Conservation (phyloP, 768 basidiomycete genomes). For the Lactarius quietus region DNA sequence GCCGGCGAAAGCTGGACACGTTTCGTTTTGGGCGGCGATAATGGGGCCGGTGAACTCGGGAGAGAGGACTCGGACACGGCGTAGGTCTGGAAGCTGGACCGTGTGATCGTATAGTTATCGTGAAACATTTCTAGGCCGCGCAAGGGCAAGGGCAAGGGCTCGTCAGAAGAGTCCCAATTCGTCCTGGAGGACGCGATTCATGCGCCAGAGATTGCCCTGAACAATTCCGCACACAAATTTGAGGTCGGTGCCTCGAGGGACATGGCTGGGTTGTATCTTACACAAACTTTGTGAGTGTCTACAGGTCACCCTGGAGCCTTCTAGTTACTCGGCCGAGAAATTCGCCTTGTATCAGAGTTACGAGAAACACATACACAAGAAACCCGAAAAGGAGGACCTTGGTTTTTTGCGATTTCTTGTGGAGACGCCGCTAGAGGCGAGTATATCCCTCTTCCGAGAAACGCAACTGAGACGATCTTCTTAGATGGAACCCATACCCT, state of each 20-base stretch:
- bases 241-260: slow-evolving; percentile 42
- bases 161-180: slow-evolving; percentile 31
- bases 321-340: slow-evolving; percentile 77
- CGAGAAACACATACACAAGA: slow-evolving; percentile 75
- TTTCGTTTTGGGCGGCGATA: slow-evolving; percentile 49
- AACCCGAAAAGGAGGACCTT: slow-evolving; percentile 45
- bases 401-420: slow-evolving; percentile 77
- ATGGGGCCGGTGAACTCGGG: slow-evolving; percentile 17
- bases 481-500: slow-evolving; percentile 61
- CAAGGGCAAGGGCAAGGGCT: slow-evolving; percentile 3
- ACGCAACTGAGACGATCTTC: background rate
- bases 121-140: background rate
- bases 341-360: slow-evolving; percentile 74
- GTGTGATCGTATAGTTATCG: background rate
- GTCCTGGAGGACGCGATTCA: slow-evolving; percentile 51
- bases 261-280: background rate
- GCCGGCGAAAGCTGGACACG: slow-evolving; percentile 66
- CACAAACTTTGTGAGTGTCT: background rate
- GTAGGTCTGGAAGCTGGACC: slow-evolving; percentile 10
- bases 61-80: slow-evolving; percentile 30
- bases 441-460: slow-evolving; percentile 26
- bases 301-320: slow-evolving; percentile 72
- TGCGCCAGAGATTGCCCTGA: slow-evolving; percentile 45
- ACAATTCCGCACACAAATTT: slow-evolving; percentile 48
- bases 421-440: slow-evolving; percentile 67